These are phyloP conservation scores for Aspergillus pseudoterreus DNA, from an alignment of 2,329 filamentous ascomycete species.

Conservation along the genomic window DNA sequence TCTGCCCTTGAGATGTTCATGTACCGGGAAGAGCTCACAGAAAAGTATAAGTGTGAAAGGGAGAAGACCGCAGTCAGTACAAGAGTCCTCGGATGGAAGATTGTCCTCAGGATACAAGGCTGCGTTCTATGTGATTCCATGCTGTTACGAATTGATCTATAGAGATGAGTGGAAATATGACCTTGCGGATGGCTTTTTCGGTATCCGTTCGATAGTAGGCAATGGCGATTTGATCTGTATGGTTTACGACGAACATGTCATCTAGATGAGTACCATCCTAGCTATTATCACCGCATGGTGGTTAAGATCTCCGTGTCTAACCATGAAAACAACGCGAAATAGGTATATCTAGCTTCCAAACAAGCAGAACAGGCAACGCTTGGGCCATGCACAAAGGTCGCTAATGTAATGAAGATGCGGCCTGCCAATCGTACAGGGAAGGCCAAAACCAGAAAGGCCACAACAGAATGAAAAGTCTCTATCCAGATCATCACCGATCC, in stretches of 20 bases:
- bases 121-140: conserved; percentile 25
- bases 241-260: too few species aligned
- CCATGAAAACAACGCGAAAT: neutral
- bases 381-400: neutral
- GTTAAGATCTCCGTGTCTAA: neutral
- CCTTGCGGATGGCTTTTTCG: conserved; percentile 3
- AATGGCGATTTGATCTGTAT: neutral
- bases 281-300: too few species aligned
- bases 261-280: too few species aligned
- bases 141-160: conserved; percentile 40
- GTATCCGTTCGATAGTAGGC: conserved; percentile 6
- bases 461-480: neutral
- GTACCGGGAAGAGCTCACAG: neutral
- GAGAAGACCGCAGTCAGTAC: too few species aligned
- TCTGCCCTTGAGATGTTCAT: neutral
- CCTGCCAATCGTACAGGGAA: neutral
- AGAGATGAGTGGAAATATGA: conserved; percentile 35
- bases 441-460: neutral
- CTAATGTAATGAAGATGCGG: neutral
- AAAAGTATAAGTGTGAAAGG: neutral
- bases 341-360: neutral
- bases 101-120: conserved; percentile 9
- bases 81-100: too few species aligned
- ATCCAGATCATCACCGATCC: conserved; percentile 4
- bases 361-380: neutral